Evolutionary conservation across 352 stramenopile genomes (phyloP), one percentile per base, ranked within the genome.

Genomic region (Phytophthora podocarpi): DNA sequence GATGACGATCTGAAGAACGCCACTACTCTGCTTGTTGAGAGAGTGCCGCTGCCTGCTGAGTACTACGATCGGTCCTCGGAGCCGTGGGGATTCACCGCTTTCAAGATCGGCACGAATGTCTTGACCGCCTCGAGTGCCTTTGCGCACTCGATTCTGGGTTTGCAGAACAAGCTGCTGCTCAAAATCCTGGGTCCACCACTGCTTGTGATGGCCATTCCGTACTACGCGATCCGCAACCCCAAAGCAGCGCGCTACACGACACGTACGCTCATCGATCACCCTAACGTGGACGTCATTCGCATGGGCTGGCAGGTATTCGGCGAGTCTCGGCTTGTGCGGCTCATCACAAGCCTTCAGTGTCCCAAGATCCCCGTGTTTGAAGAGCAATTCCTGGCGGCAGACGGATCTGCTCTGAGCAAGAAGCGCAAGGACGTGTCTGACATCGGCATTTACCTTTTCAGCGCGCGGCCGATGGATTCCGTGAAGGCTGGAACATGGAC

Each of bases 1-100:
- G 86, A 96, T 46, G 87, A 96, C 57, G 81, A 96, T 59, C 52
- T 93, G 28, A 96, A 96, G 62, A 92, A 91, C 42, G 87, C 87
- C 23, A 94, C 84, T 39, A 76, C 78, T 15, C 53, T 96, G 42
- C 67, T 96, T 16, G 71, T 96, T 9, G 85, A 96, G 45, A 72
- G 83, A 16, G 87, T 96, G 51, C 87, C 87, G 9, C 69, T 96
- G 1, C 87, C 87, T 34, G 70, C 80, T 39, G 87, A 96, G 67
- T 93, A 89, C 66, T 90, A 96, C 41, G 85, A 96, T 51, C 77
- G 80, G 12, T 96, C 87, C 18, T 91, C 80, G 8, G 87, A 96
- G 59, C 85, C 85, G 3, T 65, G 80, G 16, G 87, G 87, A 0
- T 87, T 96, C 51, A 96, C 80, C 11, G 68, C 70, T 15, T 96